phyloP scores from a whole-genome alignment of 169 alveolate species.

The Cystoisospora suis region DNA sequence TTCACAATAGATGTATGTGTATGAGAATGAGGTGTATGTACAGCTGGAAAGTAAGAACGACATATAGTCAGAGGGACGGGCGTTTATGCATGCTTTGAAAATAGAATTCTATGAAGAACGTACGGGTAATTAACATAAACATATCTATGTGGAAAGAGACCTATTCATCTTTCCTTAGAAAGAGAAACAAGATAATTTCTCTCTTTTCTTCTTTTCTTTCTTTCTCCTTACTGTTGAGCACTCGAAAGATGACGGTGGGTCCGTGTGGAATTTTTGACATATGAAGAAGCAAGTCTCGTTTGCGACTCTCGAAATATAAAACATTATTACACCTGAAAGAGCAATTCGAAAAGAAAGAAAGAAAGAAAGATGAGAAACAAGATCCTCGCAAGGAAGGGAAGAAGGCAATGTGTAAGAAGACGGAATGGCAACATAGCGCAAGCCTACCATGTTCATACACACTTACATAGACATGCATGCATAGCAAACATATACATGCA shows the following conservation, averaged over 20 bases:
- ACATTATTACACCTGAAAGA: slow-evolving; percentile 14
- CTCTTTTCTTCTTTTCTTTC: too few relatives aligned
- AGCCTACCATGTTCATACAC: neutral
- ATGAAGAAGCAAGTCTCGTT: slow-evolving; percentile 90
- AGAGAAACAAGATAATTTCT: too few relatives aligned
- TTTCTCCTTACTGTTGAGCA: slow-evolving; percentile 80
- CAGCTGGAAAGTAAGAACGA: too few relatives aligned
- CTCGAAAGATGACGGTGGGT: slow-evolving; percentile 91
- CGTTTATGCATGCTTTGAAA: too few relatives aligned
- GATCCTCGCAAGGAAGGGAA: neutral
- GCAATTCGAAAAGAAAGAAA: neutral
- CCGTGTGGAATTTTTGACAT: slow-evolving; percentile 93
- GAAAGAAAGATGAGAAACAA: too few relatives aligned
- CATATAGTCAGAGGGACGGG: too few relatives aligned
- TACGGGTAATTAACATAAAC: too few relatives aligned
- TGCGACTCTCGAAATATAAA: slow-evolving; percentile 23
- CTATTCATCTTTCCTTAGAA: too few relatives aligned
- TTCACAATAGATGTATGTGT: too few relatives aligned
- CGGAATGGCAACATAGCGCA: neutral
- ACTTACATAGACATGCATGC: neutral
- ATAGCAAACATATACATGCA: neutral
- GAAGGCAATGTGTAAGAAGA: neutral
- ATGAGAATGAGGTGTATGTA: too few relatives aligned
- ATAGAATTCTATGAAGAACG: too few relatives aligned
- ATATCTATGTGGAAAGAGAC: too few relatives aligned